A percentile compares a stretch with the other conserved stretches of the same genome.
phyloP scores from a whole-genome alignment of 164 flowering plant genomes.

The Stephania yunnanensis region DNA sequence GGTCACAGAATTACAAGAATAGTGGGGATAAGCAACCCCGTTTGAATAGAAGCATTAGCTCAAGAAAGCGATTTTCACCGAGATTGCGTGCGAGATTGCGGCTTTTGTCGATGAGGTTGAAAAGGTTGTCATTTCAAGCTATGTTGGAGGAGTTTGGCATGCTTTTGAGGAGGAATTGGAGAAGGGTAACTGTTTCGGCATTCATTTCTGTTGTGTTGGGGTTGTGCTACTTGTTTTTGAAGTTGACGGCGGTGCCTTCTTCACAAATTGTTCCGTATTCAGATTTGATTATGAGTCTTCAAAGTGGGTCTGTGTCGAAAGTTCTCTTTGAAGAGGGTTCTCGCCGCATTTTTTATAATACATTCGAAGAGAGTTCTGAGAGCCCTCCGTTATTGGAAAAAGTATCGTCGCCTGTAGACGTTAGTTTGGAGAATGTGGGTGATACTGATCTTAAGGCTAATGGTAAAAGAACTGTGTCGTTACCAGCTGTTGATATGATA shows the following conservation, averaged over 20 bases:
- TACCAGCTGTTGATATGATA: slow-evolving; percentile 16
- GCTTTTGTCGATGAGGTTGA: slow-evolving; percentile 42
- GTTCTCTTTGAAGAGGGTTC: slow-evolving; percentile 92
- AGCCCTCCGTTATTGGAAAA: slow-evolving; percentile 21
- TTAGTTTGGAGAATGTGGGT: slow-evolving; percentile 20
- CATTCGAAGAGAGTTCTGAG: slow-evolving; percentile 18
- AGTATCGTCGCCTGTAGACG: slow-evolving; percentile 7
- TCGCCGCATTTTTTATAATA: slow-evolving; percentile 66
- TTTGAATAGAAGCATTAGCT: slow-evolving; percentile 20
- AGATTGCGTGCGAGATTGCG: slow-evolving; percentile 76
- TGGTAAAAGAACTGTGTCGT: background rate
- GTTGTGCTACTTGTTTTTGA: slow-evolving; percentile 62
- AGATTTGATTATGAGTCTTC: slow-evolving; percentile 62
- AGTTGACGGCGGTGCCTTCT: slow-evolving; percentile 52
- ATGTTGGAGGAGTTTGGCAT: slow-evolving; percentile 36
- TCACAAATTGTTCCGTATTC: slow-evolving; percentile 79
- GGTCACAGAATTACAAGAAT: slow-evolving; percentile 21
- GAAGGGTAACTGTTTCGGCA: slow-evolving; percentile 35
- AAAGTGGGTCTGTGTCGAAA: slow-evolving; percentile 53
- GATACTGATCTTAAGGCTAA: slow-evolving; percentile 18
- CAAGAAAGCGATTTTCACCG: slow-evolving; percentile 41
- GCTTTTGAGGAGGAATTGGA: slow-evolving; percentile 51
- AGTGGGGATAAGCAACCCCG: slow-evolving; percentile 24
- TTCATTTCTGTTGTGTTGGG: slow-evolving; percentile 49
- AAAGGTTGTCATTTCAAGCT: slow-evolving; percentile 32